A percentile compares a stretch with the other conserved stretches of the same genome.
phyloP scores from a whole-genome alignment of 768 basidiomycete species.

The Neoboletus brunneissimus region DNA sequence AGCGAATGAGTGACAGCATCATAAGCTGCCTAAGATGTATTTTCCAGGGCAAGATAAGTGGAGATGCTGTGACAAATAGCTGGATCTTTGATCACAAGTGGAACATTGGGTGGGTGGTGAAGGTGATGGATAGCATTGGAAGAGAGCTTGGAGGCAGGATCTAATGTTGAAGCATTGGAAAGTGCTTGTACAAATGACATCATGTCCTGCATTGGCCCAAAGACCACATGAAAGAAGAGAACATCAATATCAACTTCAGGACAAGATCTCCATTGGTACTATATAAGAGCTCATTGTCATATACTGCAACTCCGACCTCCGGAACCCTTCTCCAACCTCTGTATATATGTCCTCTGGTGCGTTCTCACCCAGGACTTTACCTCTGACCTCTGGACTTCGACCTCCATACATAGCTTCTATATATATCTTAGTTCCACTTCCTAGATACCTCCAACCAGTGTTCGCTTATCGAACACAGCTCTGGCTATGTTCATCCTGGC shows the following conservation, averaged over 20 bases:
- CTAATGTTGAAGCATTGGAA: not conserved
- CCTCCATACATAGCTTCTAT: no score
- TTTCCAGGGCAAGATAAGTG: not conserved
- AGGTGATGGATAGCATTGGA: not conserved
- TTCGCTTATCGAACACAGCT: no score
- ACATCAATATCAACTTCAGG: not conserved
- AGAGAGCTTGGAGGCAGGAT: not conserved
- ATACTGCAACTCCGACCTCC: no score
- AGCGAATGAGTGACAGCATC: not conserved
- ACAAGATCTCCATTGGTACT: not conserved
- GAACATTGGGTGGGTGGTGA: not conserved
- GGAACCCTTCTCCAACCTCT: no score
- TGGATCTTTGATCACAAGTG: not conserved
- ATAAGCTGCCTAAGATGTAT: not conserved
- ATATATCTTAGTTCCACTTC: no score
- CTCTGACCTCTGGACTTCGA: no score
- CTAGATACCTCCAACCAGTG: no score
- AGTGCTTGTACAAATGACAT: not conserved
- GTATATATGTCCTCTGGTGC: no score
- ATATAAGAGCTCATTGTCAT: no score
- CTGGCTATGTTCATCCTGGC: no score
- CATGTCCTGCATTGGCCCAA: not conserved
- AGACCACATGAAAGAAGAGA: not conserved
- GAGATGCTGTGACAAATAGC: not conserved
- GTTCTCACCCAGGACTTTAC: no score